phyloP scores from a whole-genome alignment of 2,329 filamentous ascomycete genomes.

The Rhinocladiella similis region DNA sequence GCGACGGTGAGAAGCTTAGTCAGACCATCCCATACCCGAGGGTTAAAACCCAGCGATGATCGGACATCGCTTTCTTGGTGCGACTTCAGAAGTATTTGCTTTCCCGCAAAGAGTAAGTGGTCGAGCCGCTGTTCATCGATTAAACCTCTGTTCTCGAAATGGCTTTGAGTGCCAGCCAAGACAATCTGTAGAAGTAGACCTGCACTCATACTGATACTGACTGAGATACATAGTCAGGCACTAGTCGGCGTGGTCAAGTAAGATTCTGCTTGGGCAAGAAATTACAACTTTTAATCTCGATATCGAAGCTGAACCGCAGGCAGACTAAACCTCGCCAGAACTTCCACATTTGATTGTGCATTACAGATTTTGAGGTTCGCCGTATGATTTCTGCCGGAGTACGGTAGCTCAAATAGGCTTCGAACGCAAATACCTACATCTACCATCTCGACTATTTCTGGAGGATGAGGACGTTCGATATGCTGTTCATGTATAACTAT shows the following conservation, averaged over 20 bases:
- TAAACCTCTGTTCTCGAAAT: conserved; percentile 62
- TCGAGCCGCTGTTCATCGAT: conserved; percentile 60
- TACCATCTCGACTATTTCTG: too few relatives aligned
- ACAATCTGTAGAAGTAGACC: conserved; percentile 48
- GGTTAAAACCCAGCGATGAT: conserved; percentile 58
- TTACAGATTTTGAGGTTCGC: background rate
- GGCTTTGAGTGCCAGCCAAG: conserved; percentile 51
- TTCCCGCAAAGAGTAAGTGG: conserved; percentile 58
- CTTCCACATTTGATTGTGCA: background rate
- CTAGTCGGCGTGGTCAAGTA: background rate
- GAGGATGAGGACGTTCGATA: too few relatives aligned
- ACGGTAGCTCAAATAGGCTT: background rate
- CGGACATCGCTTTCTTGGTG: conserved; percentile 57
- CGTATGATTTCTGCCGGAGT: background rate
- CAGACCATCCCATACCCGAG: conserved; percentile 61
- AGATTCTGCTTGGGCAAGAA: background rate
- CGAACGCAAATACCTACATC: too few relatives aligned
- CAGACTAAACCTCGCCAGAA: background rate
- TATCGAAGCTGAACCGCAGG: too few relatives aligned
- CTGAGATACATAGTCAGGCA: conserved; percentile 14
- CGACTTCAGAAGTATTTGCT: conserved; percentile 60
- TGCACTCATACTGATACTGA: conserved; percentile 20
- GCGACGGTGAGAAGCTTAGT: conserved; percentile 59
- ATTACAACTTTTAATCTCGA: too few relatives aligned
- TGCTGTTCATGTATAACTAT: too few relatives aligned